phyloP scores from a whole-genome alignment of 768 basidiomycete genomes.

The Termitomyces sp. region DNA sequence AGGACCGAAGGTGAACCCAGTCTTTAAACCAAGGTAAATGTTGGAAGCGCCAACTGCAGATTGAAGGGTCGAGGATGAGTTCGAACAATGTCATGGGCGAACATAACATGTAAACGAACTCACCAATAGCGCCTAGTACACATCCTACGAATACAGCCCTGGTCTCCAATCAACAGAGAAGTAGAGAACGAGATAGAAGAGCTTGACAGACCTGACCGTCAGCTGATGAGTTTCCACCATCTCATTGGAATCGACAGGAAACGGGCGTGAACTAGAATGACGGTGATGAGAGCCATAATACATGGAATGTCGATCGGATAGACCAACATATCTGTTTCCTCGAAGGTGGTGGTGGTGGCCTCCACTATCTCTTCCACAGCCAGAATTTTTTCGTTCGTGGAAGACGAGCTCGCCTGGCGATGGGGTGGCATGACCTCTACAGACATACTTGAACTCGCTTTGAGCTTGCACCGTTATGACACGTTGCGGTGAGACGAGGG shows the following conservation, averaged over 20 bases:
- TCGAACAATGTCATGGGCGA: not conserved
- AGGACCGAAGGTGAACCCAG: constrained; percentile 61
- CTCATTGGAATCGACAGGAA: constrained; percentile 46
- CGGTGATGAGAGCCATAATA: not conserved
- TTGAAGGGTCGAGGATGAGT: not conserved
- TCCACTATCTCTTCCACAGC: constrained; percentile 18
- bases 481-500: not conserved
- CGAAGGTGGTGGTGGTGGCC: constrained; percentile 15
- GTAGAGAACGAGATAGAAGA: constrained; percentile 1
- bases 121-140: constrained; percentile 40
- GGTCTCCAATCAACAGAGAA: not conserved
- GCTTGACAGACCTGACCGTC: constrained; percentile 31
- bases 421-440: not conserved
- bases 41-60: constrained; percentile 47
- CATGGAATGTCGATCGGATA: not conserved
- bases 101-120: not conserved
- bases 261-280: constrained; percentile 34
- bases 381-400: constrained; percentile 21
- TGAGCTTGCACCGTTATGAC: not conserved
- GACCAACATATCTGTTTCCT: constrained; percentile 35
- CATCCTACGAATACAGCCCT: constrained; percentile 48
- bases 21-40: constrained; percentile 65
- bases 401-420: constrained; percentile 2
- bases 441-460: not conserved
- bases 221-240: constrained; percentile 46